Evolutionary conservation across 345 rosid genomes (phyloP), one percentile per base, ranked within the genome.

Genomic region (Pugionium dolabratum): DNA sequence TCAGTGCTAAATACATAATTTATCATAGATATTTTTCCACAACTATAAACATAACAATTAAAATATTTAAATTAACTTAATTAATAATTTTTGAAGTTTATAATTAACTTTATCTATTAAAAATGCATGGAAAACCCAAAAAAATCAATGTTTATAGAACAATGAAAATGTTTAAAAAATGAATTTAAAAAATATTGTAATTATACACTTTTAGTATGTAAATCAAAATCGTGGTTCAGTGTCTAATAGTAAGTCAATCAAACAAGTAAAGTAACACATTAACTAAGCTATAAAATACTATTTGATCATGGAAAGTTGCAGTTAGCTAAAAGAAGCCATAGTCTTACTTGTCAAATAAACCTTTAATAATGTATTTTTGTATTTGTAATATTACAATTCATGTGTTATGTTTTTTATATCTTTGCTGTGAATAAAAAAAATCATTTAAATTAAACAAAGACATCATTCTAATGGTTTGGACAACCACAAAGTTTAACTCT

Each of bases 251-350:
- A 33, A 55, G 6, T 50, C 58, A 71, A 71, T 71, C 9, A 62
- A 71, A 71, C 64, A 71, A 71, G 75, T 63, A 55, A 71, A 71
- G 75, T 63, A 55, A 64, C 59, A 64, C 49, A 71, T 9, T 32
- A 35, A 41, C 70, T 64, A 64, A 64, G 32, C n/a, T 49, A 56
- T 42, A 64, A 41, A 57, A 49, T 57, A 64, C 18, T 57, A 48
- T 62, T 63, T 40, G 40, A 34, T 50, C 66, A 72, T 64, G 36
- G 70, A 72, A 64, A 57, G 54, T 49, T 64, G 59, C 65, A 50
- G 44, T 56, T 64, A 72, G 58, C 41, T 71, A 0, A 40, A 55
- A 37, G 7, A 58, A 41, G 59, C 53, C 60, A 48, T 9, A 37
- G 0, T 32, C 59, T 54, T 51, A 31, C 54, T 63, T 40, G 64